These are phyloP conservation scores for Fusarium poae DNA, from an alignment of 2,329 filamentous ascomycete species.

Conservation along the genomic window DNA sequence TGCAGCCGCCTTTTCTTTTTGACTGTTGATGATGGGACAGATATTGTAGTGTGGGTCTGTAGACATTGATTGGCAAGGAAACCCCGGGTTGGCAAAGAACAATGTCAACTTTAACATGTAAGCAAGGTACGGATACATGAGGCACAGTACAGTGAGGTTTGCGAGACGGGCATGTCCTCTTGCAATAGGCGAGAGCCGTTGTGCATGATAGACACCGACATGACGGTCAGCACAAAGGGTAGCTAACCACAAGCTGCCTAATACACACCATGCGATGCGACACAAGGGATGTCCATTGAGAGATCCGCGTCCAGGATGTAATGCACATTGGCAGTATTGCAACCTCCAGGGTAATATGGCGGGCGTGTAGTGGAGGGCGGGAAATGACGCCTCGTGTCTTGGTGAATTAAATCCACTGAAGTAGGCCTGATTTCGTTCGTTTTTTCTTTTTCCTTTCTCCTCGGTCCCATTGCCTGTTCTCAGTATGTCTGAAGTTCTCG, in stretches of 20 bases:
- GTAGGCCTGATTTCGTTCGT: background rate
- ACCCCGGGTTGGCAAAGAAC: conserved; percentile 4
- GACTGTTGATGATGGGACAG: conserved; percentile 13
- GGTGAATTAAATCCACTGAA: conserved; percentile 3
- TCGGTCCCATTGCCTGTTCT: background rate
- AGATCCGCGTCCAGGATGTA: conserved; percentile 46
- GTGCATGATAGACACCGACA: conserved; percentile 12
- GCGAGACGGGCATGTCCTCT: conserved; percentile 11
- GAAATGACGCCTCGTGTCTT: conserved; percentile 21
- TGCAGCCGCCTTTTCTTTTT: background rate
- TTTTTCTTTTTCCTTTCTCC: conserved; percentile 1
- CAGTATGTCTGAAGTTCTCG: conserved; percentile 8
- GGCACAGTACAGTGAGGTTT: conserved; percentile 1
- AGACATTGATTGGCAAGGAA: conserved; percentile 14
- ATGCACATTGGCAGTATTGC: conserved; percentile 33
- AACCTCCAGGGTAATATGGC: conserved; percentile 30
- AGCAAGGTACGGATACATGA: conserved; percentile 14
- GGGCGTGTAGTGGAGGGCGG: conserved; percentile 30
- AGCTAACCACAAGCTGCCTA: conserved; percentile 19
- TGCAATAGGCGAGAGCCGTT: conserved; percentile 1
- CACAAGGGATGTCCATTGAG: conserved; percentile 32
- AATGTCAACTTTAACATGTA: conserved; percentile 7
- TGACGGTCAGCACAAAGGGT: conserved; percentile 4
- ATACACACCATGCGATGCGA: conserved; percentile 39
- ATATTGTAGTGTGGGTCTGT: conserved; percentile 3